phyloP scores from a whole-genome alignment of 1,139 yeast species.

The Yamadazyma sp. region DNA sequence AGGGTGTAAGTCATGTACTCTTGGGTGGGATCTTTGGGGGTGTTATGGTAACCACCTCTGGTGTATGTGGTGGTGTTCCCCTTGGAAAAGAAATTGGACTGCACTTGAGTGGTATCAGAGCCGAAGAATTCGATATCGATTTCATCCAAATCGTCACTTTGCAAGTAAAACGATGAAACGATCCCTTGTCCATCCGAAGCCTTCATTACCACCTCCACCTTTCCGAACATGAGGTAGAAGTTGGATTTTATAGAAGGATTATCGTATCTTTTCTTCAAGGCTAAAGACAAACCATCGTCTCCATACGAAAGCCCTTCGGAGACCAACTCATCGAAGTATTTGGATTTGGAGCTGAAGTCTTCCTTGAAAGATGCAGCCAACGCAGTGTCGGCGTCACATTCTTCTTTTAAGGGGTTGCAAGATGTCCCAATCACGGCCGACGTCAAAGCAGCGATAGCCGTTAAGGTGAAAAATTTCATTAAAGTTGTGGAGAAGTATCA shows the following conservation, averaged over 20 bases:
- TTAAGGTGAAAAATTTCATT: conserved; percentile 12
- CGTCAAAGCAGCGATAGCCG: conserved; percentile 10
- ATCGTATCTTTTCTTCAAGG: conserved; percentile 61
- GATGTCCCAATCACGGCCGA: conserved; percentile 8
- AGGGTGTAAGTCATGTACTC: conserved; percentile 73
- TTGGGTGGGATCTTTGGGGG: conserved; percentile 48
- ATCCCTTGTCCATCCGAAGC: conserved; percentile 78
- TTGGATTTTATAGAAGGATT: conserved; percentile 75
- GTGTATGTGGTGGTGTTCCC: conserved; percentile 77
- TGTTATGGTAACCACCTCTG: conserved; percentile 69
- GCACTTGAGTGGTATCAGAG: conserved; percentile 68
- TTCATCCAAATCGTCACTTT: conserved; percentile 85
- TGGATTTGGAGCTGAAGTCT: conserved; percentile 44
- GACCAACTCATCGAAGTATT: conserved; percentile 33
- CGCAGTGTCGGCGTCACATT: conserved; percentile 51
- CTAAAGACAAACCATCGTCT: conserved; percentile 55
- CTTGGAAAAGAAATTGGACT: conserved; percentile 78
- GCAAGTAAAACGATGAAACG: conserved; percentile 76
- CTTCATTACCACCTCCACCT: conserved; percentile 67
- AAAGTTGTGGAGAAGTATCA: no score
- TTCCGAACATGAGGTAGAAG: conserved; percentile 85
- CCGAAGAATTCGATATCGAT: conserved; percentile 87
- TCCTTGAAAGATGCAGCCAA: conserved; percentile 55
- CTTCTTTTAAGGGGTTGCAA: conserved; percentile 35
- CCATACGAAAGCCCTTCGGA: conserved; percentile 25